Percentiles rank a stretch among this genome's conserved stretches.
Conservation (phyloP, 2,329 filamentous ascomycete species). For the Trichoderma oligosporum region DNA sequence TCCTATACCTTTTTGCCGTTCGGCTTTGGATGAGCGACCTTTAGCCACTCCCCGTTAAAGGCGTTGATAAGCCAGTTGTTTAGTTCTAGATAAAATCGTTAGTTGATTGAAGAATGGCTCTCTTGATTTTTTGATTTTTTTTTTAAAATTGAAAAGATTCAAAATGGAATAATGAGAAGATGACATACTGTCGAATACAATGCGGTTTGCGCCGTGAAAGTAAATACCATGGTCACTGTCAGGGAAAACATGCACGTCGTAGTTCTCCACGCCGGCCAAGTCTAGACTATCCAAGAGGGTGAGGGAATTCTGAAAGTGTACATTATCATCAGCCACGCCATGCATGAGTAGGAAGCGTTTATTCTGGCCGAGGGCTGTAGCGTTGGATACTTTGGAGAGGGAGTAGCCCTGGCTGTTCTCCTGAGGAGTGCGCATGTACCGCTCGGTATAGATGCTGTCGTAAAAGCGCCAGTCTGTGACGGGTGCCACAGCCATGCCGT, state of each 20-base stretch:
- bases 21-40: slow-evolving; percentile 50
- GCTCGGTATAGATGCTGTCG: slow-evolving; percentile 88
- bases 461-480: slow-evolving; percentile 99
- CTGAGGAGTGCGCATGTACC: slow-evolving; percentile 95
- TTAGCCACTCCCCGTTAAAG: slow-evolving; percentile 94
- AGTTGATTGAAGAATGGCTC: too few species aligned
- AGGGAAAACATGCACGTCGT: slow-evolving; percentile 94
- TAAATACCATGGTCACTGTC: slow-evolving; percentile 94
- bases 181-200: slow-evolving; percentile 88
- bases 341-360: slow-evolving; percentile 95
- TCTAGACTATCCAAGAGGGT: slow-evolving; percentile 84
- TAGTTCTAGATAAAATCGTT: slow-evolving; percentile 53
- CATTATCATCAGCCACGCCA: slow-evolving; percentile 93
- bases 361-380: slow-evolving; percentile 66
- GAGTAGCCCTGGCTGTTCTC: slow-evolving; percentile 76
- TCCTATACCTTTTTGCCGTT: slow-evolving; percentile 28
- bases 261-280: slow-evolving; percentile 78
- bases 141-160: background rate
- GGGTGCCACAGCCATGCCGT: slow-evolving; percentile 96
- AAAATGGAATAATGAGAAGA: background rate
- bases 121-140: background rate
- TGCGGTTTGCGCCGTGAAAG: slow-evolving; percentile 86
- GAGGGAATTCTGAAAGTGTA: slow-evolving; percentile 93
- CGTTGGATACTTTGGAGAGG: slow-evolving; percentile 69
- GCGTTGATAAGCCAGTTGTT: slow-evolving; percentile 93